Percentiles rank a stretch among this genome's conserved stretches.
These are phyloP conservation scores for Clarireedia homoeocarpa DNA, from an alignment of 2,329 filamentous ascomycete genomes.

Conservation along the genomic window DNA sequence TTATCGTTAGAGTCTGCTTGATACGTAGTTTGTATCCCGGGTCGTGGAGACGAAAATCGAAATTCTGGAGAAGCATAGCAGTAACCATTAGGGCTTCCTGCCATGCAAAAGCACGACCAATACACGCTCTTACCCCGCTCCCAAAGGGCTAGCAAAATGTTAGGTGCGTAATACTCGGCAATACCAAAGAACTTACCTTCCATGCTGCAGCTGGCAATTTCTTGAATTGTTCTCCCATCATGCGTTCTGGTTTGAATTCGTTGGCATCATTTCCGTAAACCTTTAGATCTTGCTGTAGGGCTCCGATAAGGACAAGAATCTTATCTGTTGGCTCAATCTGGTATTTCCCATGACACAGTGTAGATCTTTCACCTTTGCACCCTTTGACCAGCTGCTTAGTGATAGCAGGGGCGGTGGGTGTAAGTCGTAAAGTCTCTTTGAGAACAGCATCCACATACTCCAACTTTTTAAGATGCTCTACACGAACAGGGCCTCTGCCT, in stretches of 20 bases:
- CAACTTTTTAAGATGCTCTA: slow-evolving; percentile 44
- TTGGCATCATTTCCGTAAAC: slow-evolving; percentile 59
- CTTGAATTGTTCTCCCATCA: slow-evolving; percentile 62
- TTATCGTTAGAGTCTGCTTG: slow-evolving; percentile 51
- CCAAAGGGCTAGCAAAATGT: slow-evolving; percentile 63
- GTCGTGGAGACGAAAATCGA: slow-evolving; percentile 56
- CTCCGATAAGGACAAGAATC: slow-evolving; percentile 42
- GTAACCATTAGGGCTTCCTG: slow-evolving; percentile 59
- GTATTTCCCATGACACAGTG: slow-evolving; percentile 24
- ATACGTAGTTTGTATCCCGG: slow-evolving; percentile 48
- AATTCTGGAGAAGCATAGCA: slow-evolving; percentile 61
- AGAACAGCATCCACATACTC: slow-evolving; percentile 59
- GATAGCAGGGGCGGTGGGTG: slow-evolving; percentile 52
- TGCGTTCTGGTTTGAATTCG: slow-evolving; percentile 62
- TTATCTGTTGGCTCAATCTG: slow-evolving; percentile 40
- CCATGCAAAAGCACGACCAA: slow-evolving; percentile 67
- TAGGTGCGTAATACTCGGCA: background rate
- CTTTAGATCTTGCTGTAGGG: slow-evolving; percentile 52
- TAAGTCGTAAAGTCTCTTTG: slow-evolving; percentile 57
- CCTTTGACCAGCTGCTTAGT: slow-evolving; percentile 37
- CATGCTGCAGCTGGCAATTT: slow-evolving; percentile 40
- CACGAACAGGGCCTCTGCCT: slow-evolving; percentile 35
- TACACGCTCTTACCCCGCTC: slow-evolving; percentile 62
- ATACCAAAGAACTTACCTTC: slow-evolving; percentile 32
- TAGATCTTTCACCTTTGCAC: slow-evolving; percentile 31